Percentiles rank a stretch among this genome's conserved stretches.
These are phyloP conservation scores for Wickerhamiella sergipiensis DNA, from an alignment of 805 yeast genomes.

Conservation along the genomic window DNA sequence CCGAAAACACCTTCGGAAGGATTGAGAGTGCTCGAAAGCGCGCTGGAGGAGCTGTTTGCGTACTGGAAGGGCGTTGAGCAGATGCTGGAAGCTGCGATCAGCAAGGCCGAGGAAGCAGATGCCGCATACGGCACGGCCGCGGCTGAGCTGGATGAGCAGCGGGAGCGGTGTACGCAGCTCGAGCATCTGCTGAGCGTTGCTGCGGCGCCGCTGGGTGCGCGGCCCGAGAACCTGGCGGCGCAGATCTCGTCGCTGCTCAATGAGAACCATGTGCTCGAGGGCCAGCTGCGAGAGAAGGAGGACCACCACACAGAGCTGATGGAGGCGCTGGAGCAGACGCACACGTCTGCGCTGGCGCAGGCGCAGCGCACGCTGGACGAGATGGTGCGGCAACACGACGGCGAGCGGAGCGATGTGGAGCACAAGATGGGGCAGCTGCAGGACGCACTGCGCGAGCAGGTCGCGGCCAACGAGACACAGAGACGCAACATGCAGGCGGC, in stretches of 20 bases:
- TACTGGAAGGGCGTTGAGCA: not conserved
- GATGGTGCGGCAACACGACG: not conserved
- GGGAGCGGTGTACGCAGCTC: not conserved
- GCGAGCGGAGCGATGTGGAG: not conserved
- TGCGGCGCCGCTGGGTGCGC: not conserved
- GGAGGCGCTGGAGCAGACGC: slow-evolving; percentile 1
- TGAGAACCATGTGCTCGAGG: slow-evolving; percentile 6
- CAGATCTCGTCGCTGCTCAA: slow-evolving; percentile 3
- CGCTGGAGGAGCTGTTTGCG: not conserved
- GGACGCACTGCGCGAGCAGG: not conserved
- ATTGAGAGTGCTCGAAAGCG: not conserved
- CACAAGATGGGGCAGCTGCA: not conserved
- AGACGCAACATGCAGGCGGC: not conserved
- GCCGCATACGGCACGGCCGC: not conserved
- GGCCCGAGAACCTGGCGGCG: not conserved
- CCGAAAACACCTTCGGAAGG: not conserved
- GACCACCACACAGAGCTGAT: slow-evolving; percentile 2
- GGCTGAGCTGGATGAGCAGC: not conserved
- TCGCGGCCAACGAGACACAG: not conserved
- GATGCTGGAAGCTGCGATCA: not conserved
- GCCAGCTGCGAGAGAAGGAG: slow-evolving; percentile 4
- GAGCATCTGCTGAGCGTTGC: not conserved
- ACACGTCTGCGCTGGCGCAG: not conserved
- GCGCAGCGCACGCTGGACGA: not conserved
- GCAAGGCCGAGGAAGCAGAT: not conserved